Evolutionary conservation across 768 basidiomycete genomes (phyloP), one percentile per base, ranked within the genome.

Genomic region (Phylloporus sp.): DNA sequence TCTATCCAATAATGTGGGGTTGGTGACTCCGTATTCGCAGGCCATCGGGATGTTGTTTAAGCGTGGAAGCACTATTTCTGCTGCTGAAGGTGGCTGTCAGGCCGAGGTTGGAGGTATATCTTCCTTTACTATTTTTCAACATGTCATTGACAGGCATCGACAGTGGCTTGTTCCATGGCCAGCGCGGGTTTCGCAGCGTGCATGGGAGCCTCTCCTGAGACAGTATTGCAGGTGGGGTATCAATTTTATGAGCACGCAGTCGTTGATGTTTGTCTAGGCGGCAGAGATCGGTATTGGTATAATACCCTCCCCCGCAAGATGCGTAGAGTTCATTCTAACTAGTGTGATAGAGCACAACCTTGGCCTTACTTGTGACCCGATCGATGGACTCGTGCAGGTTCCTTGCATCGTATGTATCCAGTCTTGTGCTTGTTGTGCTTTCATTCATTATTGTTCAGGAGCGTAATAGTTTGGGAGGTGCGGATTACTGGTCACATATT

Each of bases 1-100:
- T 40, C 47, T 39, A 22, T 22, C 16, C 16, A n/a, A 43, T 26
- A 9, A 24, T 32, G 18, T 43, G 35, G 11, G 22, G 47, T 45
- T 61, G 22, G 56, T 47, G 53, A 56, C 38, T 46, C 43, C 16
- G 23, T 35, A 45, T 57, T 20, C 20, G 44, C 48, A 90, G 88
- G 88, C 94, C 9, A 72, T 95, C 47, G 93, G 95, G 15, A 97
- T 97, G 94, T 73, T 97, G 28, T 95, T 93, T 76, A 97, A 98
- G 67, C 82, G 95, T 53, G 93, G 94, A n/a, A 92, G 91, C 55
- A 95, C 95, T 2, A 97, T 97, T 45, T 91, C 88, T 42, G 95
- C 95, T 13, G 94, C 95, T 0, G 95, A 98, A 70, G 95, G 95
- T 18, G 93, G 85, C 11, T 95, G 93, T 67, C 91, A 93, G 72